These are phyloP conservation scores for Ascobolus immersus DNA, from an alignment of 495 filamentous ascomycete genomes.

Conservation along the genomic window DNA sequence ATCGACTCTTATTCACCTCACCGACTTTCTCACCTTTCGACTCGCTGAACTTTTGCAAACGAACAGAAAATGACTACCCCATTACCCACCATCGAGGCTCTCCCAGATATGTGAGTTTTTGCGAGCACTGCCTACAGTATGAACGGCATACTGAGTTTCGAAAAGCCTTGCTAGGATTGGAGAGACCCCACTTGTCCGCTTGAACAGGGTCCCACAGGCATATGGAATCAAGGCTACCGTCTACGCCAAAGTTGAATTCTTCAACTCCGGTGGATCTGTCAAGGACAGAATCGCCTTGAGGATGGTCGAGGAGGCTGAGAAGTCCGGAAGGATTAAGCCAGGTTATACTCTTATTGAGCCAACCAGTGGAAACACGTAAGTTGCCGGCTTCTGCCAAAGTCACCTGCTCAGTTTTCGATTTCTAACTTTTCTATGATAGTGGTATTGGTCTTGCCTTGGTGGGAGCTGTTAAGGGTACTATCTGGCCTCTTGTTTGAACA, in stretches of 20 bases:
- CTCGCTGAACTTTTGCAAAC: too few species aligned
- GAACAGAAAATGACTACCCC: too few species aligned
- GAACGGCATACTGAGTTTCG: too few species aligned
- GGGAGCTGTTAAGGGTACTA: slow-evolving; percentile 82
- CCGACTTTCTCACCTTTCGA: too few species aligned
- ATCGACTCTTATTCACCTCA: too few species aligned
- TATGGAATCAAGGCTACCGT: slow-evolving; percentile 71
- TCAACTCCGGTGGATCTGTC: slow-evolving; percentile 93
- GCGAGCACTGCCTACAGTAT: too few species aligned
- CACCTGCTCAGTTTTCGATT: neutral
- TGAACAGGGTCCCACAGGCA: slow-evolving; percentile 77
- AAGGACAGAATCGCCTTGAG: slow-evolving; percentile 92
- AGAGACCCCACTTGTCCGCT: slow-evolving; percentile 74
- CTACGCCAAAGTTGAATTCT: slow-evolving; percentile 86
- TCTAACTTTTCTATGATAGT: slow-evolving; percentile 19
- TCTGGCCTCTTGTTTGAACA: too few species aligned
- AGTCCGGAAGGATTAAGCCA: slow-evolving; percentile 74
- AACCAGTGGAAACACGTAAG: slow-evolving; percentile 83
- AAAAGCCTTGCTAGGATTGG: too few species aligned
- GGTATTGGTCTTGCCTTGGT: slow-evolving; percentile 90
- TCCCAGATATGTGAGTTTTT: too few species aligned
- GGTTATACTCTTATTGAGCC: slow-evolving; percentile 95
- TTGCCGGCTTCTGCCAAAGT: slow-evolving; percentile 1
- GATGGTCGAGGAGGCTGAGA: slow-evolving; percentile 94
- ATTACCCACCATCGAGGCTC: too few species aligned